Base-by-base conservation (phyloP, 2,329 filamentous ascomycete genomes). In the Dothistroma pini region DNA sequence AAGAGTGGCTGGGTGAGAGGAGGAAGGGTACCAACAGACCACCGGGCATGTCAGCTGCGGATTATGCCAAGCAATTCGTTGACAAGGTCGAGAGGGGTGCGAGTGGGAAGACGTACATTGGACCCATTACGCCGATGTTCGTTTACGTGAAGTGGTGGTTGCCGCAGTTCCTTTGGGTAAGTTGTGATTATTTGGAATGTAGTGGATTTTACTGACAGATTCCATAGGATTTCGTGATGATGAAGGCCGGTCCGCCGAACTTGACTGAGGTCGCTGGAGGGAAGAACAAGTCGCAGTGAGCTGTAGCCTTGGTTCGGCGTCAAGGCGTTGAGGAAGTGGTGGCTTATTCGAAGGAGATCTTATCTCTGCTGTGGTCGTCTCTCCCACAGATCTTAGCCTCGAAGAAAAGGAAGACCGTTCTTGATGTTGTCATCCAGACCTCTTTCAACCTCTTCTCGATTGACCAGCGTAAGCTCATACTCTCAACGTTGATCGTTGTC, bases 81-180 rank as follows among this genome's bases (percentile, higher is more conserved):
- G 35, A 50, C 19, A 63, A 59, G 44, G 49, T 60, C 12, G 63
- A 65, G 35, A 50, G 54, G 5, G 58, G 60, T 16, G 57, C 58
- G 14, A 61, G 49, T 14, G 63, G 63, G 6, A 63, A 65, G 47
- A 50, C 60, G 9, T 63, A 58, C 51, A 54, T 65, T 11, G 63
- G 60, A n/a, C 60, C 58, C 10, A 48, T 65, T 7, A 63, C 58
- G 32, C 54, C 57, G 9, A 41, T 63, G 58, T 62, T 63, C 29
- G 57, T 58, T 21, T 65, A 60, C 44, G 31, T 65, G 21, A 32
- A 61, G 50, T 65, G 63, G 58, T 65, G 63, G 60, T 57, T 58
- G 55, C 63, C 63, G 53, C 60, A 44, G 12, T 65, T 61, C 50
- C 44, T 65, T 31, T 63, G 63, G 63, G 61, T 63, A 34, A 58